Base-by-base conservation (phyloP, 2,329 filamentous ascomycete species). In the Harringtonia aguacate region DNA sequence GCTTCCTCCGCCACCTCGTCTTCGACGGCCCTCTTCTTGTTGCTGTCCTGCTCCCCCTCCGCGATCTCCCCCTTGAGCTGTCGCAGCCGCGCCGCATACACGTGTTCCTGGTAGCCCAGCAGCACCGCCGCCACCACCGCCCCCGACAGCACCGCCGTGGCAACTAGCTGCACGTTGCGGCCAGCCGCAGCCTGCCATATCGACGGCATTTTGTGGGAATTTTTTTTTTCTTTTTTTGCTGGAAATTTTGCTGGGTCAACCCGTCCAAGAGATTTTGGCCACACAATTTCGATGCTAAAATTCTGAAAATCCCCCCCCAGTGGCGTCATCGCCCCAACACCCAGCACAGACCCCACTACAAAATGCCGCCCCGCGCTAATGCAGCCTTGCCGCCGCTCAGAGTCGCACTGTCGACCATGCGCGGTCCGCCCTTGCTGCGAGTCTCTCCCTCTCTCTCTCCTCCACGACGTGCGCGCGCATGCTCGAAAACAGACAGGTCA, bases 91-190 rank as follows among this genome's bases (percentile, higher is more conserved):
- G 72, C 70, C 47, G 73, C 66, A 27, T 73, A 60, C 48, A 73
- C 69, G n/a, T 80, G 59, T 33, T 68, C 68, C 58, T 84, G 79
- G 52, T 77, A 80, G 18, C 75, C 74, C 14, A 84, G 61, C 28
- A 84, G 68, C 8, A 76, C 65, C n/a, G 69, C 68, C 3, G 77
- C 77, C 22, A 75, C 77, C 1, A 77, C 66, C 9, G 70, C 72
- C 17, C 77, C 79, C 0, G 78, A 82, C 14, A 77, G 63, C 20
- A 86, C 67, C 3, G 86, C 86, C 0, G 85, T 87, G 4, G 81
- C 75, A 17, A 79, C 73, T 30, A 92, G 67, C 59, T 88, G 85
- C 35, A 72, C 58, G 22, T 67, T 68, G 29, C 69, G 62, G 53
- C 63, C 70, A 33, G 64, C 61, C 34, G 69, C 55, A 6, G 65